Evolutionary conservation across 2,329 filamentous ascomycete species (phyloP), one percentile per base, ranked within the genome.

Genomic region (Pyricularia sp.): DNA sequence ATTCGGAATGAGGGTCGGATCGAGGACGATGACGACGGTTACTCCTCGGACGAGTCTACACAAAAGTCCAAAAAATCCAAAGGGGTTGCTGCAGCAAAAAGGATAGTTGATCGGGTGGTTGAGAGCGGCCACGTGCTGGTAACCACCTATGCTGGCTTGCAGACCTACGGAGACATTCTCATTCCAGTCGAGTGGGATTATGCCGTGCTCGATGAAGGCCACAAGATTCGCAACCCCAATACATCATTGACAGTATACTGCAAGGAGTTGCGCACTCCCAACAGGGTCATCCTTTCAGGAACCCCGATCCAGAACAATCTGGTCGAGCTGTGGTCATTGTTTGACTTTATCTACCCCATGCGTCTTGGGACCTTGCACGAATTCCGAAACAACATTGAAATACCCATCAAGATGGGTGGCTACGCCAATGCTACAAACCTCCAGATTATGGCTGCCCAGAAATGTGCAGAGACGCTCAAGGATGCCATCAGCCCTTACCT

Each of bases 251-350:
- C 96, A 0, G 92, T 98, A 68, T 92, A 93, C 72, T 97, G 93
- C 84, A 99, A 99, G 77, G 92, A 97, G 77, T 81, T 99, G 12
- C 90, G 91, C 42, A 99, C 95, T 0, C 87, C 92, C 0, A 95
- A 98, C 74, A 88, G 96, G 26, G 85, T 98, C 71, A 98, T 99
- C 70, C 83, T 99, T 1, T 98, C 96, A 0, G 95, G 95, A 5
- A 99, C 95, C 0, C 96, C 96, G 0, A 96, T 99, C 84, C 96
- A 99, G 78, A 99, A 99, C 78, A 98, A 97, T 71, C 81, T 99
- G 30, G 90, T 91, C 0, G 96, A 99, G 77, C 82, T 99, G 0
- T 99, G 95, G 94, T 98, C 94, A 0, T 81, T 99, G 0, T 98
- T 99, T 76, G 96, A 99, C 77, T 99, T 99, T 76, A 91, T 98